A percentile compares a stretch with the other conserved stretches of the same genome.
Conservation (phyloP, 352 stramenopile genomes). For the Pythium periplocum region DNA sequence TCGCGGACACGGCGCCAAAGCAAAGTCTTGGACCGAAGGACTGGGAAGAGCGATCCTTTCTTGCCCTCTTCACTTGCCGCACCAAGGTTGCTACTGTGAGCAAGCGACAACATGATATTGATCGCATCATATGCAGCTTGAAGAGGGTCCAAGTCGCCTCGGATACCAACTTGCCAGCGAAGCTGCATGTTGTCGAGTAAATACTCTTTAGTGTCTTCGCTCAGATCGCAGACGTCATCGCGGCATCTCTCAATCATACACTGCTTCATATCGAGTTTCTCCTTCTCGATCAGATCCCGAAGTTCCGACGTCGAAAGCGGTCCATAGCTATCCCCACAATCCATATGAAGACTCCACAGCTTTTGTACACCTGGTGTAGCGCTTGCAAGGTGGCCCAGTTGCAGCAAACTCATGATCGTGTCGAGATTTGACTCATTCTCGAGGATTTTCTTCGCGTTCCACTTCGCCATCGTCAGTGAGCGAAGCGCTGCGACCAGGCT, state of each 20-base stretch:
- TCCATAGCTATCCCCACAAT: no score
- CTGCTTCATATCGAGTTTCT: neutral
- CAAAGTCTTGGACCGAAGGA: constrained; percentile 38
- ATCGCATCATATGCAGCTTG: constrained; percentile 70
- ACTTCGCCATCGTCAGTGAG: constrained; percentile 36
- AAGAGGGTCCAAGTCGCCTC: constrained; percentile 34
- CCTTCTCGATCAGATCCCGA: constrained; percentile 24
- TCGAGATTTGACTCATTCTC: constrained; percentile 34
- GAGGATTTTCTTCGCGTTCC: constrained; percentile 54
- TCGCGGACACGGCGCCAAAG: constrained; percentile 41
- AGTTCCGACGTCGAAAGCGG: constrained; percentile 17
- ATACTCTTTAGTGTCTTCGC: neutral
- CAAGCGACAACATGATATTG: constrained; percentile 51
- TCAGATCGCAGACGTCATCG: constrained; percentile 12
- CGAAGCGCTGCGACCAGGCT: constrained; percentile 50
- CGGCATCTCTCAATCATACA: constrained; percentile 6
- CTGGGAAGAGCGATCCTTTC: constrained; percentile 43
- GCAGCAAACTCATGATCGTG: constrained; percentile 51
- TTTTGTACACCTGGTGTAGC: neutral
- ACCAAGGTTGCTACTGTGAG: constrained; percentile 57
- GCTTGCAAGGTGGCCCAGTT: constrained; percentile 37
- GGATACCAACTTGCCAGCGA: constrained; percentile 71
- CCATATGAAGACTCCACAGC: no score
- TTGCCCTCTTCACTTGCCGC: constrained; percentile 8
- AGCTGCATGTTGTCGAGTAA: constrained; percentile 71